phyloP scores from a whole-genome alignment of 345 rosid genomes.

The Trapa bicornis region DNA sequence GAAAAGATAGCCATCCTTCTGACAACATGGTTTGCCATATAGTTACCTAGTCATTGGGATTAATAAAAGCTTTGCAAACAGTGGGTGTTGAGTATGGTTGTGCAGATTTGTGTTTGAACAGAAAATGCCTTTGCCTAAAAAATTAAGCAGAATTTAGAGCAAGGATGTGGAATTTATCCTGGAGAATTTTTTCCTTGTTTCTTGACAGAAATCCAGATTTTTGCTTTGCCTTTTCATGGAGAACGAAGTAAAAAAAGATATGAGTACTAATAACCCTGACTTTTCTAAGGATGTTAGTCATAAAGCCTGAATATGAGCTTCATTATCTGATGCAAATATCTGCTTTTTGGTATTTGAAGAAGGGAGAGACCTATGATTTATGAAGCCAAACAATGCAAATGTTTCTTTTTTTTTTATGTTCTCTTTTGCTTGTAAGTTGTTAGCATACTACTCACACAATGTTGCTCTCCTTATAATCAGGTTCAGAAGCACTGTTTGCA shows the following conservation, averaged over 20 bases:
- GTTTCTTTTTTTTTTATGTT: not conserved
- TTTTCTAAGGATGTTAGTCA: no score
- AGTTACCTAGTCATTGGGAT: not conserved
- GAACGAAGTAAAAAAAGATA: no score
- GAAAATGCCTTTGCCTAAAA: no score
- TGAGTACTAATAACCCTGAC: no score
- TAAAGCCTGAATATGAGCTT: no score
- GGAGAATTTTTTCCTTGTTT: no score
- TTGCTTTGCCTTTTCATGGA: no score
- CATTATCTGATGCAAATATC: no score
- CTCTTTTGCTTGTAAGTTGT: not conserved
- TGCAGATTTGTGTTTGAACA: no score
- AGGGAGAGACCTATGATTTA: not conserved
- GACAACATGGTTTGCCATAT: not conserved
- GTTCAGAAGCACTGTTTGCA: slow-evolving; percentile 83
- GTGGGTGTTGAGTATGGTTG: not conserved
- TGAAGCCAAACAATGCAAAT: not conserved
- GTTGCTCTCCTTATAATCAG: slow-evolving; percentile 19
- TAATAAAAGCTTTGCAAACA: not conserved
- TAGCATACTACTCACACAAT: not conserved
- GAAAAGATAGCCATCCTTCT: not conserved
- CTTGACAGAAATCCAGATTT: no score
- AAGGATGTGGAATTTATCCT: no score
- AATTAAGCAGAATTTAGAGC: no score
- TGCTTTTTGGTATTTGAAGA: not conserved